Base-by-base conservation (phyloP, 768 basidiomycete genomes). In the Auriscalpium orientale region DNA sequence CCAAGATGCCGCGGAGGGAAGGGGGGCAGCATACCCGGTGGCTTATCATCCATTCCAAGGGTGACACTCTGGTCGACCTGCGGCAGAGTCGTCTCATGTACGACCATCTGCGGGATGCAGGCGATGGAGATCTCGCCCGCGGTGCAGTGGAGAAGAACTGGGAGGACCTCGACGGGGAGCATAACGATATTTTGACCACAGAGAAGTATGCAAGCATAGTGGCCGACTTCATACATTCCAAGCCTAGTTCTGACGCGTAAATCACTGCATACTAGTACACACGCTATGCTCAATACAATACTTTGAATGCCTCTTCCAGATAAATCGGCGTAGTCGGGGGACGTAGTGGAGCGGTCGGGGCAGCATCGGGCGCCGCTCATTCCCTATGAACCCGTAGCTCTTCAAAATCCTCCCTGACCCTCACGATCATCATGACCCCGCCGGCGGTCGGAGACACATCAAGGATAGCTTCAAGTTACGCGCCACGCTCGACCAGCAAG, bases 381-480 rank as follows among this genome's bases (percentile, higher is more conserved):
- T 97, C 10, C 91, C 95, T 52, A 97, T 79, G 13, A 99, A 87
- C 8, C 97, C 97, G 51, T 76, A 70, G 58, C 77, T 76, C 20
- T 76, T 72, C 64, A 98, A 69, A 40, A 71, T n/a, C 74, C 51
- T 79, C 69, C 57, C 84, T 82, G 20, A 97, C 78, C 56, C 72
- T 75, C 56, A 77, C 76, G n/a, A n/a, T n/a, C n/a, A n/a, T n/a
- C 95, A 98, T 98, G 46, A 83, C 66, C 35, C 74, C 78, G 13
- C 79, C 64, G 53, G 76, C 79, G 34, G 71, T 55, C 18, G 87
- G 86, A 92, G 71, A 71, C 95, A 89, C 34, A 91, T 71, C 35
- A 98, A 73, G 21, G 93, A 97, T 15, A 99, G 75, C 69, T 98
- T n/a, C n/a, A n/a, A n/a, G n/a, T n/a, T n/a, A n/a, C n/a, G n/a